phyloP scores from a whole-genome alignment of 768 basidiomycete species.

The Leccinum boreale region DNA sequence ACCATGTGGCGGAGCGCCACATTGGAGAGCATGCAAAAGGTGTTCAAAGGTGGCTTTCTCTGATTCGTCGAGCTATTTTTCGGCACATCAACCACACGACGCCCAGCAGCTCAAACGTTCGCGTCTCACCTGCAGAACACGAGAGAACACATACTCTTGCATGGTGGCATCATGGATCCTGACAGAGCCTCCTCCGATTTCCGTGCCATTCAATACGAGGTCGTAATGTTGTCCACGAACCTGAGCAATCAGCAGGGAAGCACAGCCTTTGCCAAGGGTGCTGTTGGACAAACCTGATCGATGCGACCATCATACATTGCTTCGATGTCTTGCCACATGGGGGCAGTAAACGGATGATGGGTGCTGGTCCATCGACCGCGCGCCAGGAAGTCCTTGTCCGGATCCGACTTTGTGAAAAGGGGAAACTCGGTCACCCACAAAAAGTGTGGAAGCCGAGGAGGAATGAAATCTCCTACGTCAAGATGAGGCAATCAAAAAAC shows the following conservation, averaged over 20 bases:
- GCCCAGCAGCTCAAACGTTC: conserved; percentile 2
- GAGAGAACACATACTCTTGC: conserved; percentile 77
- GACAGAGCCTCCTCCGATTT: conserved; percentile 93
- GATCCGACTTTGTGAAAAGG: conserved; percentile 81
- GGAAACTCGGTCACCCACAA: conserved; percentile 97
- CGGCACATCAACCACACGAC: conserved; percentile 10
- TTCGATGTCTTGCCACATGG: conserved; percentile 85
- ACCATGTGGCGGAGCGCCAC: conserved; percentile 94
- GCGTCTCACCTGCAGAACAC: conserved; percentile 69
- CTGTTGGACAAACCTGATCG: conserved; percentile 42
- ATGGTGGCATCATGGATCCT: conserved; percentile 85
- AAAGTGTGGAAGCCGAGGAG: conserved; percentile 69
- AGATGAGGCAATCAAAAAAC: conserved; percentile 6
- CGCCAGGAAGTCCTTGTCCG: conserved; percentile 83
- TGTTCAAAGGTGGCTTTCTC: conserved; percentile 81
- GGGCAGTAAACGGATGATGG: conserved; percentile 96
- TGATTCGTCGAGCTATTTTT: conserved; percentile 60
- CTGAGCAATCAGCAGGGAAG: conserved; percentile 34
- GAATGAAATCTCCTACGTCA: conserved; percentile 51
- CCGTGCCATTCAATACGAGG: conserved; percentile 88
- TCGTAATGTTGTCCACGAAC: conserved; percentile 96
- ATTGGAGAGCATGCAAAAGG: conserved; percentile 79
- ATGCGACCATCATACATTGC: conserved; percentile 70
- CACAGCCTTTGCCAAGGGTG: not conserved
- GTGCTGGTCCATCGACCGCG: conserved; percentile 88